A percentile compares a stretch with the other conserved stretches of the same genome.
These are phyloP conservation scores for Hibiscus trionum DNA, from an alignment of 345 rosid species.

Conservation along the genomic window DNA sequence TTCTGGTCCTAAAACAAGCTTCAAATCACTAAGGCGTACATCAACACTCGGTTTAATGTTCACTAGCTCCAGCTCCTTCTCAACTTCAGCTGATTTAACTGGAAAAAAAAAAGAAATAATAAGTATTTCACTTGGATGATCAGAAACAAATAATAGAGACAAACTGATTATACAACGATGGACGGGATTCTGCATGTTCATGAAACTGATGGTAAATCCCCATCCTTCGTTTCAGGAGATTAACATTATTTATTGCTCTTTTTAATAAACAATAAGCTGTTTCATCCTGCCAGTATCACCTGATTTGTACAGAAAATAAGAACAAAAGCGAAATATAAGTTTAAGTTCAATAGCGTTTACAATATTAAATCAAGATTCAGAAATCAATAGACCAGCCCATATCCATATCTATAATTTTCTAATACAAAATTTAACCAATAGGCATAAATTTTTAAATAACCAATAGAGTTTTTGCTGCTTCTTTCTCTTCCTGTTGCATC, in stretches of 20 bases:
- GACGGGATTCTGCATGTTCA: neutral
- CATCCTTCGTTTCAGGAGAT: neutral
- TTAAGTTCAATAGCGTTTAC: neutral
- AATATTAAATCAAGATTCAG: neutral
- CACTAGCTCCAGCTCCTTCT: slow-evolving; percentile 59
- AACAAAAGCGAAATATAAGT: neutral
- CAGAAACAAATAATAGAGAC: neutral
- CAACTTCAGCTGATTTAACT: slow-evolving; percentile 63
- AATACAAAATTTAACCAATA: neutral
- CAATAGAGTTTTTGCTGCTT: neutral
- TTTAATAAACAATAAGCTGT: neutral
- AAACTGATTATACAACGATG: neutral
- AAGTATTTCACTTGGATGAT: neutral
- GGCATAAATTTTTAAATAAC: neutral
- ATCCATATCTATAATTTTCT: neutral
- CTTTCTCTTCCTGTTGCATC: neutral
- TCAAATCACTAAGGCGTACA: slow-evolving; percentile 78
- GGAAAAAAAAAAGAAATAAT: slow-evolving; percentile 27
- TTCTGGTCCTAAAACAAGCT: slow-evolving; percentile 93
- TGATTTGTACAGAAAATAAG: neutral
- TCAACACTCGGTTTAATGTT: slow-evolving; percentile 73
- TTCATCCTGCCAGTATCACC: neutral
- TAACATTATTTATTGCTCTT: neutral
- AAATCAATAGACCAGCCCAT: neutral
- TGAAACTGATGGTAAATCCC: neutral